A percentile compares a stretch with the other conserved stretches of the same genome.
Conservation (phyloP, 257 asterid genomes). For the Striga asiatica region DNA sequence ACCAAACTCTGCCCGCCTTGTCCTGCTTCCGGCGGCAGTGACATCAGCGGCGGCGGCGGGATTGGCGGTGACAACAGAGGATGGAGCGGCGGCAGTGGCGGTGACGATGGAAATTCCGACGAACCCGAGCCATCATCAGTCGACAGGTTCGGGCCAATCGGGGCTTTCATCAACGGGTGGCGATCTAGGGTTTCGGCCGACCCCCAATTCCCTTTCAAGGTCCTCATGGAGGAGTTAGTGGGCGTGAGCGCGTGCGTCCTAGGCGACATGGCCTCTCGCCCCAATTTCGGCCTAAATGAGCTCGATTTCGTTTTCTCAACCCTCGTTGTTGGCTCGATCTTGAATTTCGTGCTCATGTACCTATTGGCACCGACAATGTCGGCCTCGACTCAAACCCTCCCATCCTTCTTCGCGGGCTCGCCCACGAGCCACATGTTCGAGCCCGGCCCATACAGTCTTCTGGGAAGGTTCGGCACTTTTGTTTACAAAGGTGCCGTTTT, state of each 20-base stretch:
- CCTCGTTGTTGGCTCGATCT: constrained; percentile 68
- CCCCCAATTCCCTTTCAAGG: constrained; percentile 87
- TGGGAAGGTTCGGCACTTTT: constrained; percentile 60
- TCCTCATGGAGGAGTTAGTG: constrained; percentile 84
- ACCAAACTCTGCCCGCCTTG: constrained; percentile 18
- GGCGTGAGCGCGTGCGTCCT: constrained; percentile 75
- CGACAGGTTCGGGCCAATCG: constrained; percentile 60
- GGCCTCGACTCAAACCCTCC: constrained; percentile 34
- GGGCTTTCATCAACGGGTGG: constrained; percentile 76
- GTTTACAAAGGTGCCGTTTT: constrained; percentile 69
- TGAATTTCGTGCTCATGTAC: constrained; percentile 82
- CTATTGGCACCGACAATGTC: constrained; percentile 72
- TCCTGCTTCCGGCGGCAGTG: constrained; percentile 23
- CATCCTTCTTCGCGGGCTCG: constrained; percentile 55
- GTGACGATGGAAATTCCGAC: constrained; percentile 32
- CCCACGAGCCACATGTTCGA: constrained; percentile 90
- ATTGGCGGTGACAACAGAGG: constrained; percentile 26
- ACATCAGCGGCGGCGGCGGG: constrained; percentile 25
- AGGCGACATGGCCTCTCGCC: constrained; percentile 95
- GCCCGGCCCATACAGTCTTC: constrained; percentile 48
- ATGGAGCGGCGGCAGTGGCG: constrained; percentile 28
- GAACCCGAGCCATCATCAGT: constrained; percentile 33
- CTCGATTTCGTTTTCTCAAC: constrained; percentile 89
- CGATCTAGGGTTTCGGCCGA: constrained; percentile 86
- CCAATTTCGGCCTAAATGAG: constrained; percentile 85